phyloP scores from a whole-genome alignment of 495 filamentous ascomycete genomes.

The Podospora conica region DNA sequence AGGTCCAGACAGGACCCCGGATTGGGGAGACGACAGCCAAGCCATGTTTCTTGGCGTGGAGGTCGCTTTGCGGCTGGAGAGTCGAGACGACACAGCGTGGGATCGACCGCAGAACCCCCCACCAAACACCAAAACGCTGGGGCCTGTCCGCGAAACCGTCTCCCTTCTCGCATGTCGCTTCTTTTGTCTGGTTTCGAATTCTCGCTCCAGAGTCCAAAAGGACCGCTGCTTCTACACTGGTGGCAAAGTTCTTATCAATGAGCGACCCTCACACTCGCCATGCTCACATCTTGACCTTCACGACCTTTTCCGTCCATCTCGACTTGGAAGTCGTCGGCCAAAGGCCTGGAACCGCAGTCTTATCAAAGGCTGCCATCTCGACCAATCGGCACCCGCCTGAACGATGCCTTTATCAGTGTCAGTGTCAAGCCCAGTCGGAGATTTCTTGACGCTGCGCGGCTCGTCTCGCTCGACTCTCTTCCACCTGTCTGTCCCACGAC shows the following conservation, averaged over 20 bases:
- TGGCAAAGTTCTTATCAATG: not conserved
- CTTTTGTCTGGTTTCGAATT: not conserved
- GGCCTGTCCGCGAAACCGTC: not conserved
- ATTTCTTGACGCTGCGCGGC: not conserved
- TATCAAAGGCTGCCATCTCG: not conserved
- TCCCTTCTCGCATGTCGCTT: not conserved
- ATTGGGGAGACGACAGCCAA: not conserved
- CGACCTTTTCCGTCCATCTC: not conserved
- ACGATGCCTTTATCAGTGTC: not conserved
- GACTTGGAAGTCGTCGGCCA: not conserved
- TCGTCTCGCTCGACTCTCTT: too few relatives aligned
- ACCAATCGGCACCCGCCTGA: not conserved
- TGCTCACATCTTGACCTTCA: not conserved
- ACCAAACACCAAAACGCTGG: not conserved
- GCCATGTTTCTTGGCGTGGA: conserved; percentile 19
- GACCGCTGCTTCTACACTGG: not conserved
- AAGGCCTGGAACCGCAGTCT: not conserved
- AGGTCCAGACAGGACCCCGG: not conserved
- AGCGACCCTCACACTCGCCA: too few relatives aligned
- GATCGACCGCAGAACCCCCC: not conserved
- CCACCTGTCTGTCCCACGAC: not conserved
- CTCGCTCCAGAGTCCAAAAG: not conserved
- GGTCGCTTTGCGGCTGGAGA: conserved; percentile 16
- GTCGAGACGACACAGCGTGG: not conserved
- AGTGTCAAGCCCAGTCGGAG: not conserved